Evolutionary conservation across 306 rosid genomes (phyloP).

Genomic region (Hippophae rhamnoides): DNA sequence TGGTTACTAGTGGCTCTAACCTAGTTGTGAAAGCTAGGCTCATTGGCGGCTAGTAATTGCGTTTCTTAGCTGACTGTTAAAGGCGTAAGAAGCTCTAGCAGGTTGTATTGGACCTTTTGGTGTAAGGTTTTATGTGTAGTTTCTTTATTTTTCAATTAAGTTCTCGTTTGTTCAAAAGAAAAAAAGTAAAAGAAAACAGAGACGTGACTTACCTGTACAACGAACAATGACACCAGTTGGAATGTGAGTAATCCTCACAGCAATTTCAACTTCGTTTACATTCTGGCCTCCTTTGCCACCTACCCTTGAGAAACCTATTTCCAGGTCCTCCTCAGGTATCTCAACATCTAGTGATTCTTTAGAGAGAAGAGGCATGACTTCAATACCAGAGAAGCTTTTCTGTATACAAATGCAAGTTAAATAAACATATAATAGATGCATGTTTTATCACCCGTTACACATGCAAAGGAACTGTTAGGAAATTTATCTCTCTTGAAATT

Average conservation of each 20-base stretch:
- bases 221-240: constrained; percentile 95
- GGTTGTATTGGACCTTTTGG: too few species aligned
- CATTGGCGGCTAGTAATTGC: too few species aligned
- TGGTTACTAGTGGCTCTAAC: too few species aligned
- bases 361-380: constrained; percentile 92
- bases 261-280: constrained; percentile 94
- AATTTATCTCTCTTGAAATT: too few species aligned
- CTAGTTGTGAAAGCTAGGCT: too few species aligned
- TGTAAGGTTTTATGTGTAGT: too few species aligned
- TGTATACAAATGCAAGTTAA: constrained; percentile 24
- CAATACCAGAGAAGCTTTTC: constrained; percentile 97
- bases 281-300: constrained; percentile 99
- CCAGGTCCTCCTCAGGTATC: constrained; percentile 92
- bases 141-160: too few species aligned
- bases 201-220: constrained; percentile 64
- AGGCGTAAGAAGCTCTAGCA: too few species aligned
- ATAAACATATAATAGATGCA: background rate
- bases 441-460: too few species aligned
- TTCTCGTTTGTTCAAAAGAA: background rate
- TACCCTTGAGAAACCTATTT: constrained; percentile 77
- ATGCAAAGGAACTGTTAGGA: too few species aligned
- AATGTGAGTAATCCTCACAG: constrained; percentile 91
- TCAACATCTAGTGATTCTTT: constrained; percentile 80
- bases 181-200: background rate
- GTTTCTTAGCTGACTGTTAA: too few species aligned